Conservation (phyloP, 495 filamentous ascomycete genomes). For the Bombardia bombarda region DNA sequence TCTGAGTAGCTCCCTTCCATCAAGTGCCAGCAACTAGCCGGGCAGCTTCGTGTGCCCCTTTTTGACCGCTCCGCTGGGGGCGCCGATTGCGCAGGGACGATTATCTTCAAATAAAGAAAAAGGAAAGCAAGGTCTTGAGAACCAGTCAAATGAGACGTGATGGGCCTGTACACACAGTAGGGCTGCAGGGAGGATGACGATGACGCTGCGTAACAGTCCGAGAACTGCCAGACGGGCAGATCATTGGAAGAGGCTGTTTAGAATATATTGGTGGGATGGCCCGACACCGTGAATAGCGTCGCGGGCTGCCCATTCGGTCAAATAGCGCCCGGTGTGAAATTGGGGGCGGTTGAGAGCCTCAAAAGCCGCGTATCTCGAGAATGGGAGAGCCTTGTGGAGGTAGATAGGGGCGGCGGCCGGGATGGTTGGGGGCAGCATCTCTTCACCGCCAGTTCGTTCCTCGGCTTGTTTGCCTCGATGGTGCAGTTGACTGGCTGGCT, state of each 20-base stretch:
- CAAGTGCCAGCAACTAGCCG: background rate
- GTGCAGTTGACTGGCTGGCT: background rate
- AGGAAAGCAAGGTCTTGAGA: background rate
- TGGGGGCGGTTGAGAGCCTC: background rate
- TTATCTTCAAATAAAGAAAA: background rate
- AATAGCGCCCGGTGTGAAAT: background rate
- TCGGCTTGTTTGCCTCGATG: conserved; percentile 5
- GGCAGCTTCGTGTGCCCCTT: background rate
- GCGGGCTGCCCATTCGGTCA: background rate
- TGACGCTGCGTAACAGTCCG: background rate
- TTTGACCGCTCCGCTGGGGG: background rate
- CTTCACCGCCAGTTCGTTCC: conserved; percentile 27
- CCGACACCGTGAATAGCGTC: background rate
- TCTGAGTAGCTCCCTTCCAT: background rate
- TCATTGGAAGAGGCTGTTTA: background rate
- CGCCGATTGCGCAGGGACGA: too few species aligned
- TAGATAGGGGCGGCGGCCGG: background rate
- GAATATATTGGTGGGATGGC: background rate
- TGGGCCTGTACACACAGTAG: background rate
- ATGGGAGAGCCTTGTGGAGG: background rate
- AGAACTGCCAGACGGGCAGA: background rate
- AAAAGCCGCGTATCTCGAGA: background rate
- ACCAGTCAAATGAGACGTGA: background rate
- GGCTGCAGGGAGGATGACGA: background rate
- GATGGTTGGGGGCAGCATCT: background rate